These are phyloP conservation scores for Trametopsis cervina DNA, from an alignment of 768 basidiomycete genomes.

Conservation along the genomic window DNA sequence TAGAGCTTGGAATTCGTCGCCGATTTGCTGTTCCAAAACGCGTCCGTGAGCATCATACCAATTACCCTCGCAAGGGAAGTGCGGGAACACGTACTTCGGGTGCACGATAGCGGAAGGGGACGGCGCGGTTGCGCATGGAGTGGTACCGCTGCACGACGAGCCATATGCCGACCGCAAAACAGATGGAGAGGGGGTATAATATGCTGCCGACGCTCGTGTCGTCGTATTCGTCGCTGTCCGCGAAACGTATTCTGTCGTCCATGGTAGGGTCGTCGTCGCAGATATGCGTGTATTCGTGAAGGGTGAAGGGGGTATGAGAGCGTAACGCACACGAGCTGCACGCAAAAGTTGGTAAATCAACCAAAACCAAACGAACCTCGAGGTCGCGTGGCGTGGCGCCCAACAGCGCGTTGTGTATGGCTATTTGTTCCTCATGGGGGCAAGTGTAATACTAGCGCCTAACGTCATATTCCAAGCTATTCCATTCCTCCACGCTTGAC, in stretches of 20 bases:
- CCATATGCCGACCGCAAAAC: constrained; percentile 76
- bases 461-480: neutral
- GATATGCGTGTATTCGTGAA: neutral
- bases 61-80: neutral
- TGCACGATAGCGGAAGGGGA: constrained; percentile 51
- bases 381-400: neutral
- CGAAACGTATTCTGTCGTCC: constrained; percentile 2
- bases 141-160: constrained; percentile 71
- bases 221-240: constrained; percentile 22
- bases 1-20: constrained; percentile 46
- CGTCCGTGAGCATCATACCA: neutral
- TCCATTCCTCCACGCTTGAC: constrained; percentile 1
- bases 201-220: constrained; percentile 39
- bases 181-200: constrained; percentile 58
- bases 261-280: constrained; percentile 1
- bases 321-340: neutral
- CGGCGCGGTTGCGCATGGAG: constrained; percentile 64
- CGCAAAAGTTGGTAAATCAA: neutral
- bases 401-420: constrained; percentile 18
- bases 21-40: constrained; percentile 19
- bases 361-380: constrained; percentile 1
- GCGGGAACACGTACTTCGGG: constrained; percentile 50
- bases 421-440: constrained; percentile 16
- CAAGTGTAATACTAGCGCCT: constrained; percentile 2
- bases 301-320: constrained; percentile 1